Percentiles rank a stretch among this genome's conserved stretches.
Evolutionary conservation across 176 grass and related monocot genomes (phyloP).

Genomic region (Oryza brachyantha): DNA sequence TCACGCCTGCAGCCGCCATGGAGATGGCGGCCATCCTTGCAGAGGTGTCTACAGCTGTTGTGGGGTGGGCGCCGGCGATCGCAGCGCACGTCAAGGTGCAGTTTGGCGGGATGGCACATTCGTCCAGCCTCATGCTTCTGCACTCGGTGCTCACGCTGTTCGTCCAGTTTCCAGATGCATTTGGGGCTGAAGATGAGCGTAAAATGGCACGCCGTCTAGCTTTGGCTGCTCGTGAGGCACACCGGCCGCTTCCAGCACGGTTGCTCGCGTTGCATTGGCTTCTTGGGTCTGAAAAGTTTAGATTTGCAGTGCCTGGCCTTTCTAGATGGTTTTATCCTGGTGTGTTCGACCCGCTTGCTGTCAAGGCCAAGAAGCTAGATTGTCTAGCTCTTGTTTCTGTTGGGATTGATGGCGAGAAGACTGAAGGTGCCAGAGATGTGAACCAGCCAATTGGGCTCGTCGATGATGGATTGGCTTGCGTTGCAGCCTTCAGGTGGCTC

Average conservation of each 20-base stretch:
- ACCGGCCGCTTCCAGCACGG: constrained; percentile 52
- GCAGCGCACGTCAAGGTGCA: constrained; percentile 82
- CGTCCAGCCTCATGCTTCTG: constrained; percentile 59
- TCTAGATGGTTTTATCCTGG: constrained; percentile 51
- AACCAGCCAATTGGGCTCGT: constrained; percentile 35
- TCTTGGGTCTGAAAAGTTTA: constrained; percentile 50
- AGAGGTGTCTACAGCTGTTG: constrained; percentile 48
- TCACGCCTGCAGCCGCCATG: constrained; percentile 63
- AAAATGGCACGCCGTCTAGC: constrained; percentile 54
- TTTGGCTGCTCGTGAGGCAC: constrained; percentile 45
- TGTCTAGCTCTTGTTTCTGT: constrained; percentile 52
- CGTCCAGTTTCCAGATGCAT: constrained; percentile 56
- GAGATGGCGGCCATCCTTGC: constrained; percentile 58
- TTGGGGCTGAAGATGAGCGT: constrained; percentile 57
- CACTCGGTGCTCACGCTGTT: constrained; percentile 75
- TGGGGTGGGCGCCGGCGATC: constrained; percentile 61
- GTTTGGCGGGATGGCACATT: constrained; percentile 71
- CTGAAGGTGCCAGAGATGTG: neutral
- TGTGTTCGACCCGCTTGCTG: constrained; percentile 67
- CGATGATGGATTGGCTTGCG: constrained; percentile 65
- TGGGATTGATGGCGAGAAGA: constrained; percentile 18
- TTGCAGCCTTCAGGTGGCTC: constrained; percentile 76
- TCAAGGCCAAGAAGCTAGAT: constrained; percentile 93
- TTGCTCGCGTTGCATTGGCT: constrained; percentile 86
- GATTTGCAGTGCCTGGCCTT: constrained; percentile 22